Evolutionary conservation across 179 eudicot genomes (phyloP).

Genomic region (Spinacia oleracea): DNA sequence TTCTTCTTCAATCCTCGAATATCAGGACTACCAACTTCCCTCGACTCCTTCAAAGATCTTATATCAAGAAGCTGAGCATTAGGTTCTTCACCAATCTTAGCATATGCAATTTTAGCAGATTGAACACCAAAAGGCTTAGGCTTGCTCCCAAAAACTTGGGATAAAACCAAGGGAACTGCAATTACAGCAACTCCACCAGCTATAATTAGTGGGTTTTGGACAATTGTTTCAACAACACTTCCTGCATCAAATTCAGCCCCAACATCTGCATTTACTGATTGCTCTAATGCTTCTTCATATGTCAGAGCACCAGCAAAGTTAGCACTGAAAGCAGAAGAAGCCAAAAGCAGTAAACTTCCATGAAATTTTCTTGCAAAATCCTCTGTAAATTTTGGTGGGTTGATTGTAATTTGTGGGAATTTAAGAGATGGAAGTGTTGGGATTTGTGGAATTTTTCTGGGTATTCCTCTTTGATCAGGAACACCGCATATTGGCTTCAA

Average conservation of each 20-base stretch:
- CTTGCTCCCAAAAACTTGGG: conserved; percentile 64
- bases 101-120: conserved; percentile 74
- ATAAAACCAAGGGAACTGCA: conserved; percentile 68
- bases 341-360: conserved; percentile 57
- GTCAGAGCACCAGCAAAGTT: conserved; percentile 69
- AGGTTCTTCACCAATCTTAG: conserved; percentile 70
- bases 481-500: conserved; percentile 74
- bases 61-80: conserved; percentile 83
- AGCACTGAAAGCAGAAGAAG: conserved; percentile 58
- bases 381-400: conserved; percentile 33
- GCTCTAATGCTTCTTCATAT: conserved; percentile 83
- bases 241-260: conserved; percentile 59
- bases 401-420: conserved; percentile 33
- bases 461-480: conserved; percentile 67
- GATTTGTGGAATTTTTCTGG: conserved; percentile 43
- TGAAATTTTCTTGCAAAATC: conserved; percentile 39
- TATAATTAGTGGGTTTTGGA: conserved; percentile 60
- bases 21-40: conserved; percentile 77
- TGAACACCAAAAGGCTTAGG: conserved; percentile 77
- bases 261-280: conserved; percentile 42
- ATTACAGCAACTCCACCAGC: conserved; percentile 71
- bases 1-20: conserved; percentile 73
- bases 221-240: conserved; percentile 54
- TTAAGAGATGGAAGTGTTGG: conserved; percentile 41
- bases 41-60: conserved; percentile 53